Evolutionary conservation across 371 early-diverging fungal species (phyloP).

Genomic region (Mucor irregularis): DNA sequence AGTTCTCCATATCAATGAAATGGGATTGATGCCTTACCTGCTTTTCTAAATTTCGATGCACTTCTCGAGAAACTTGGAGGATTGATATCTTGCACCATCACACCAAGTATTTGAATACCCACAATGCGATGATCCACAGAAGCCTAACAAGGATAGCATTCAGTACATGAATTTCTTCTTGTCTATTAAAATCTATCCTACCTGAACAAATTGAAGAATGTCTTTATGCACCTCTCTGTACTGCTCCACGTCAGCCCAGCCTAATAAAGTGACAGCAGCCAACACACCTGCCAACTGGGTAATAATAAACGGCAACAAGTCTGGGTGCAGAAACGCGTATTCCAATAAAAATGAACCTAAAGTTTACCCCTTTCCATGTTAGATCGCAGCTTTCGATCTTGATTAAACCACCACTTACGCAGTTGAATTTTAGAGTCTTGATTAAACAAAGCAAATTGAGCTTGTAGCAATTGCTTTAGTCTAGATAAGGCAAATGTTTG

Average conservation of each 20-base stretch:
- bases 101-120: conserved; percentile 62
- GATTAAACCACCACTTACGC: conserved; percentile 46
- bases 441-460: conserved; percentile 70
- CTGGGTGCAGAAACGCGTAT: conserved; percentile 66
- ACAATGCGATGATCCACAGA: conserved; percentile 63
- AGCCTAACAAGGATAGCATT: too few relatives aligned
- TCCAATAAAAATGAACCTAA: conserved; percentile 68
- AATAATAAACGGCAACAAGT: conserved; percentile 69
- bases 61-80: conserved; percentile 63
- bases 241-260: conserved; percentile 79
- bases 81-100: conserved; percentile 65
- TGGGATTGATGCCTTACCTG: conserved; percentile 34
- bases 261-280: conserved; percentile 76
- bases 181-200: too few relatives aligned
- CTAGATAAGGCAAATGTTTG: conserved; percentile 72
- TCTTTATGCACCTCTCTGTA: conserved; percentile 68
- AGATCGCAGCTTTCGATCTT: not conserved
- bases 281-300: conserved; percentile 70
- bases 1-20: not conserved
- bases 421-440: conserved; percentile 64
- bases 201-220: conserved; percentile 70
- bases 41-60: conserved; percentile 68
- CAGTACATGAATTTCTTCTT: too few relatives aligned
- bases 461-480: conserved; percentile 66
- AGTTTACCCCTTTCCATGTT: not conserved